phyloP scores from a whole-genome alignment of 768 basidiomycete species.

The Lactarius indigo region DNA sequence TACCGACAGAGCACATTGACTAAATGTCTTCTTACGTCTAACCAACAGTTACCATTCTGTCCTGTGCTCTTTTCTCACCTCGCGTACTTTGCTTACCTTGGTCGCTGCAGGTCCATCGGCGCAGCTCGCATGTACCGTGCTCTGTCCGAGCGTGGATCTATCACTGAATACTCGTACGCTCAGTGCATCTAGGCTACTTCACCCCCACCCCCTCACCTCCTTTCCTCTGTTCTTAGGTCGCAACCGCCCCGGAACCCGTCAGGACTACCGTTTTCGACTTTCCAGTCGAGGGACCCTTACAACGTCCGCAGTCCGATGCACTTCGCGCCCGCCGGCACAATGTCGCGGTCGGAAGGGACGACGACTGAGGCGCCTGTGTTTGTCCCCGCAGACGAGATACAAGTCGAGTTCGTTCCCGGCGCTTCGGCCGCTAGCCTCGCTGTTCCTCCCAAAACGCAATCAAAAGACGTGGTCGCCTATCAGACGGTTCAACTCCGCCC shows the following conservation, averaged over 20 bases:
- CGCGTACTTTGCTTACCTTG: not conserved
- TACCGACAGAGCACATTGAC: not conserved
- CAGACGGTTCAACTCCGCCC: not conserved
- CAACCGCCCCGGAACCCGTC: not conserved
- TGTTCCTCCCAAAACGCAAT: not conserved
- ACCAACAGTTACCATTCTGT: not conserved
- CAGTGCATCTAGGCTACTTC: not conserved
- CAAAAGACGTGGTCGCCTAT: not conserved
- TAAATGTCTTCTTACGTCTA: not conserved
- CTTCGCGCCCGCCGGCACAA: not conserved
- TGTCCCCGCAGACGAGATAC: not conserved
- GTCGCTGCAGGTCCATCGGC: constrained; percentile 1
- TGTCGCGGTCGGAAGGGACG: not conserved
- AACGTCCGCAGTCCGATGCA: not conserved
- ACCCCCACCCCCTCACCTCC: not conserved
- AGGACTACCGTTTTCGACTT: not conserved
- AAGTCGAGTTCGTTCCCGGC: constrained; percentile 5
- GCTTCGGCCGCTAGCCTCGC: not conserved
- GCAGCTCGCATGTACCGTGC: constrained; percentile 18
- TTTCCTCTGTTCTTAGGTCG: not conserved
- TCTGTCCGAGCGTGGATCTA: not conserved
- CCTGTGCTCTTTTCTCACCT: not conserved
- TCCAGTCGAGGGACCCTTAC: not conserved
- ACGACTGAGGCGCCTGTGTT: constrained; percentile 4
- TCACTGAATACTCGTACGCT: constrained; percentile 18